phyloP scores from a whole-genome alignment of 805 yeast genomes.

The Starmerella sp. region DNA sequence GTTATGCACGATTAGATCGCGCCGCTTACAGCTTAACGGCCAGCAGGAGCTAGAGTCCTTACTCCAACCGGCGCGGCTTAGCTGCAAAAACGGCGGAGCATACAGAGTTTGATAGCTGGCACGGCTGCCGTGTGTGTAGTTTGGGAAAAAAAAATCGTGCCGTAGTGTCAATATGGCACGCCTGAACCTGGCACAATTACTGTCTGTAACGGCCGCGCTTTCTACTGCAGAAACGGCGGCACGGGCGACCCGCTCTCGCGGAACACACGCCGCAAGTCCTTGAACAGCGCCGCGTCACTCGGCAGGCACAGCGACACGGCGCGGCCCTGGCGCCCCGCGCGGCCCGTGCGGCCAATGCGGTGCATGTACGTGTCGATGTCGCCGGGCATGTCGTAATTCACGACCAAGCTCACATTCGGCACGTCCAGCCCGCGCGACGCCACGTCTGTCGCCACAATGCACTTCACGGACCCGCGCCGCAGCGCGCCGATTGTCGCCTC shows the following conservation, averaged over 20 bases:
- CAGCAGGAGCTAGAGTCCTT: no score
- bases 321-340: slow-evolving; percentile 76
- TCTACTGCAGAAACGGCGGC: neutral
- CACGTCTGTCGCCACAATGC: slow-evolving; percentile 83
- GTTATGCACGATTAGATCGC: neutral
- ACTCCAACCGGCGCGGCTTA: no score
- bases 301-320: slow-evolving; percentile 54
- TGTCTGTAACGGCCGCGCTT: no score
- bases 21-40: neutral
- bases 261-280: slow-evolving; percentile 13
- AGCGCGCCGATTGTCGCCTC: slow-evolving; percentile 62
- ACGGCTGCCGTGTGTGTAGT: no score
- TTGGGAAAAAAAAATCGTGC: neutral
- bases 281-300: slow-evolving; percentile 12
- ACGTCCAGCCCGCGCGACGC: slow-evolving; percentile 95
- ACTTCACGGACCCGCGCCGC: slow-evolving; percentile 42
- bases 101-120: no score
- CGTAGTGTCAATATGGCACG: neutral
- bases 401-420: slow-evolving; percentile 71
- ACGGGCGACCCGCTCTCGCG: slow-evolving; percentile 8
- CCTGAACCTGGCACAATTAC: no score
- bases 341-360: slow-evolving; percentile 91
- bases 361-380: slow-evolving; percentile 78
- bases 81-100: no score
- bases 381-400: slow-evolving; percentile 76